Evolutionary conservation across 345 rosid genomes (phyloP).

Genomic region (Pistacia vera): DNA sequence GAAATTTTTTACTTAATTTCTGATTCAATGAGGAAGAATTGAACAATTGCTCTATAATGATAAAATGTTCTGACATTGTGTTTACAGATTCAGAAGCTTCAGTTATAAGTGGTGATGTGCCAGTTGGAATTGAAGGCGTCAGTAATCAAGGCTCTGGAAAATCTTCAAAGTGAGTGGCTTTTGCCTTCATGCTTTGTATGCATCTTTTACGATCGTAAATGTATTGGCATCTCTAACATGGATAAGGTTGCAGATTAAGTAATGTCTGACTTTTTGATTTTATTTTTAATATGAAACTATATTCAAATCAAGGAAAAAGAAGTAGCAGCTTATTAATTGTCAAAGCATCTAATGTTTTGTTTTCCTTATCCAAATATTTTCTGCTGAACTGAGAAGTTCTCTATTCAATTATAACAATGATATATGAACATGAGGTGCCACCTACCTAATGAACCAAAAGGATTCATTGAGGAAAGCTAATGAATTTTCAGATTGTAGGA

Average conservation of each 20-base stretch:
- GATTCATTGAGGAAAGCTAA: neutral
- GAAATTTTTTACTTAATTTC: too few relatives aligned
- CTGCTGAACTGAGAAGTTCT: neutral
- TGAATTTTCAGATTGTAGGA: neutral
- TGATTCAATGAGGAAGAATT: too few relatives aligned
- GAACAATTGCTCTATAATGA: too few relatives aligned
- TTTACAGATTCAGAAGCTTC: slow-evolving; percentile 16
- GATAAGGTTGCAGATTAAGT: neutral
- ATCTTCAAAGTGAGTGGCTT: slow-evolving; percentile 36
- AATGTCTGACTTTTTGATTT: neutral
- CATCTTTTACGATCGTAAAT: neutral
- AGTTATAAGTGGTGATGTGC: neutral
- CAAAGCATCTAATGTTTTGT: neutral
- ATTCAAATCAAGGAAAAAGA: neutral
- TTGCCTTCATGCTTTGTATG: neutral
- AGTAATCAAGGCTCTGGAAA: slow-evolving; percentile 11
- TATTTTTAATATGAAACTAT: neutral
- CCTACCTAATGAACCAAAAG: neutral
- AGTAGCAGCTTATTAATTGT: neutral
- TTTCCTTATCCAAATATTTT: neutral
- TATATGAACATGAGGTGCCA: neutral
- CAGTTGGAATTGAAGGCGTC: slow-evolving; percentile 23
- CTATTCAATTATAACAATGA: neutral
- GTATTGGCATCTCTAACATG: neutral
- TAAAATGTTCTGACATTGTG: too few relatives aligned